Conservation (phyloP, 306 rosid species). For the Delonix regia region DNA sequence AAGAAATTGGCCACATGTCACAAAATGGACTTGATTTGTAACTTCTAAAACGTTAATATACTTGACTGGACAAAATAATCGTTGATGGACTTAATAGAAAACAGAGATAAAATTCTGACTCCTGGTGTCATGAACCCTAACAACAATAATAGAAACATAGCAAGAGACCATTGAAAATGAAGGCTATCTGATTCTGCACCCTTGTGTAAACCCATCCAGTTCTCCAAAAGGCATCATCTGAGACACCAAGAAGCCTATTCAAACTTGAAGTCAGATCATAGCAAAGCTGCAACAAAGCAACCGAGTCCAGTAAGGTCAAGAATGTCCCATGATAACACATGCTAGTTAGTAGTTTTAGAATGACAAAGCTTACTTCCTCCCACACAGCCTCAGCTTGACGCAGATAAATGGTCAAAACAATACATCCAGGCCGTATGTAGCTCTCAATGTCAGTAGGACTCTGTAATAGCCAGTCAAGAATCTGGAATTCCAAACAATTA, state of each 20-base stretch:
- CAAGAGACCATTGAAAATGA: conserved; percentile 68
- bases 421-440: conserved; percentile 94
- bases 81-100: conserved; percentile 19
- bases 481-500: conserved; percentile 55
- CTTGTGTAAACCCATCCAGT: conserved; percentile 88
- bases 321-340: background rate
- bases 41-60: conserved; percentile 3
- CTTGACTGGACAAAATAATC: conserved; percentile 24
- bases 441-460: conserved; percentile 90
- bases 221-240: conserved; percentile 76
- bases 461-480: conserved; percentile 85
- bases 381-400: conserved; percentile 72
- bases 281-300: conserved; percentile 65
- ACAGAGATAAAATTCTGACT: conserved; percentile 8
- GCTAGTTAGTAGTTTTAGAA: conserved; percentile 26
- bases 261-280: conserved; percentile 74
- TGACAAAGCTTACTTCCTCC: conserved; percentile 68
- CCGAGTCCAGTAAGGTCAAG: conserved; percentile 32
- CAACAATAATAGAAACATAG: conserved; percentile 18
- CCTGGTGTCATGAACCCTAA: conserved; percentile 22
- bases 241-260: conserved; percentile 70
- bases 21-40: background rate
- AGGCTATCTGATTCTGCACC: conserved; percentile 75
- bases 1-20: background rate
- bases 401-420: conserved; percentile 76